Base-by-base conservation (phyloP, 805 yeast species). In the Wickerhamiella kurtzmanii region DNA sequence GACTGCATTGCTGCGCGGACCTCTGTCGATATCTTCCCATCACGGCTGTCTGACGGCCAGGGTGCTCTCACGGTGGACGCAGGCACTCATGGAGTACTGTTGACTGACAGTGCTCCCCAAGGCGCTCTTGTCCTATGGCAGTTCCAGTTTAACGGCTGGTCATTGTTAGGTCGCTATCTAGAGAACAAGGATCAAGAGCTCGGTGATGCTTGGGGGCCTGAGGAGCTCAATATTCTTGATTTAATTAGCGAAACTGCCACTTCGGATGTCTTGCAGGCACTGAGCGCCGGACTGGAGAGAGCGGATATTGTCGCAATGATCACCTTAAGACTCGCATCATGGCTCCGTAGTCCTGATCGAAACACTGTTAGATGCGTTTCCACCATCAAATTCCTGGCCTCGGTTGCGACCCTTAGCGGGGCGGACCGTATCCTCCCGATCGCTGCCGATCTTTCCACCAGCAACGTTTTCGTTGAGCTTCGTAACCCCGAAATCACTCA, bases 91-190 rank as follows among this genome's bases (percentile, higher is more conserved):
- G 96, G 89, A 2, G 80, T 81, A 53, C 63, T 84, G 2, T 62
- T 88, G 8, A 50, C 51, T 13, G 48, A 45, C 15, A 9, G 8
- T 9, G 69, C 75, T 2, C 58, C 65, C 2, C 63, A 66, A 13
- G 56, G 64, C 21, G 59, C 64, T 5, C 54, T 65, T 8, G 82
- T 82, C 2, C 72, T 85, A 19, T 87, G 92, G 65, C 65, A 80
- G 22, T 76, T 81, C 59, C 71, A 72, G 2, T 86, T 79, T 60
- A 83, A 79, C 58, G 96, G 96, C 1, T 87, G 96, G 95, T 74
- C 94, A 0, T 64, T 82, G 22, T 56, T 89, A 16, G 96, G 96
- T 1, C 72, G 94, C 56, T 65, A 83, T 0, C 62, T 88, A 28
- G 87, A 82, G 53, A 81, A 81, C 52, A 63, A 80, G 8, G 55